Conservation (phyloP, 768 basidiomycete species). For the Polyporus arcularius region DNA sequence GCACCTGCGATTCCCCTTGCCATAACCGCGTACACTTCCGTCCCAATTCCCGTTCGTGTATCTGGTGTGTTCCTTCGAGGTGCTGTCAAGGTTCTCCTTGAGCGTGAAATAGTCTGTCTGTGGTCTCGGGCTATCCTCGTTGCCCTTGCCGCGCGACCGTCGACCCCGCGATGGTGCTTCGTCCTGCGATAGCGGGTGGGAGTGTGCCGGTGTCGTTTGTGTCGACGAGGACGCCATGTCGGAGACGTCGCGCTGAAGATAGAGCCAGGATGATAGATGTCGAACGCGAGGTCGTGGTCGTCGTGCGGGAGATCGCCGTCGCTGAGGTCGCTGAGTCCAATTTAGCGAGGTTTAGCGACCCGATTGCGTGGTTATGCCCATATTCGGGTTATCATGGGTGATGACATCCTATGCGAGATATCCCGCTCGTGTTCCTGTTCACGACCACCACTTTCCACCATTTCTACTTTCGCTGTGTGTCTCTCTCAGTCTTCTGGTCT, state of each 20-base stretch:
- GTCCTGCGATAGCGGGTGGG: conserved; percentile 71
- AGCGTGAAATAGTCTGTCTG: conserved; percentile 60
- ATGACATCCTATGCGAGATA: no score
- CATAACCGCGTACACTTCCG: conserved; percentile 59
- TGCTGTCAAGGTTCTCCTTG: conserved; percentile 61
- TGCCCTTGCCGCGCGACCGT: conserved; percentile 42
- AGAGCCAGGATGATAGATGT: not conserved
- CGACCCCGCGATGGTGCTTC: conserved; percentile 46
- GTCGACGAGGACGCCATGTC: conserved; percentile 26
- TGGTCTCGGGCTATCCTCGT: conserved; percentile 36
- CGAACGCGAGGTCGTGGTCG: not conserved
- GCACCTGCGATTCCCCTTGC: conserved; percentile 37
- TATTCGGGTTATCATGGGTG: not conserved
- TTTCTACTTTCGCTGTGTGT: not conserved
- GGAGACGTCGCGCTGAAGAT: conserved; percentile 4
- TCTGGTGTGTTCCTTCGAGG: conserved; percentile 31
- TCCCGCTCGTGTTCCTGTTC: not conserved
- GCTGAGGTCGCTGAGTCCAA: not conserved
- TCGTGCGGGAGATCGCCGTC: not conserved
- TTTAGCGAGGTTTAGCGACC: not conserved
- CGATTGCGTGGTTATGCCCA: no score
- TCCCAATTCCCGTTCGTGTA: conserved; percentile 42
- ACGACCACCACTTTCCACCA: not conserved
- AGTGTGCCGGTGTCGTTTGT: conserved; percentile 40
- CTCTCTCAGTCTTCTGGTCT: not conserved